These are phyloP conservation scores for Diaporthe sp. DNA, from an alignment of 2,329 filamentous ascomycete genomes.

Conservation along the genomic window DNA sequence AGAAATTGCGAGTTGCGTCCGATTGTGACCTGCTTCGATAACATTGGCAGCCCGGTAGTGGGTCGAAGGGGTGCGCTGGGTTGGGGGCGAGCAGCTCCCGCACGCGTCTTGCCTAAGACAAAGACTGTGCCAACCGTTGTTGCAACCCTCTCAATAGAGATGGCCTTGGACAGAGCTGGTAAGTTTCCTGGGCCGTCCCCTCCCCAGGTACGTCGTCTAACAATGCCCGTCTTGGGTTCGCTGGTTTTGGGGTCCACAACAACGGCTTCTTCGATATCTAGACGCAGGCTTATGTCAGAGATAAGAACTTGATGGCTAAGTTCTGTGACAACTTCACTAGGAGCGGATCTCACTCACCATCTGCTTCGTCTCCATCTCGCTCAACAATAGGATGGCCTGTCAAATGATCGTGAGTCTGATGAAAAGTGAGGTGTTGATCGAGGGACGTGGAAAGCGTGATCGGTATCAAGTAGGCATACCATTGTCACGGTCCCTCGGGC, in stretches of 20 bases:
- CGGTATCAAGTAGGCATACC: neutral
- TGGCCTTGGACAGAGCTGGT: conserved; percentile 42
- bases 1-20: conserved; percentile 62
- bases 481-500: conserved; percentile 36
- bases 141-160: conserved; percentile 42
- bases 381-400: conserved; percentile 24
- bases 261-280: conserved; percentile 10
- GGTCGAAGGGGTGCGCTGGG: neutral
- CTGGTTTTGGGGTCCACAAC: neutral
- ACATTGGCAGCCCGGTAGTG: conserved; percentile 32
- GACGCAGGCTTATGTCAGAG: neutral
- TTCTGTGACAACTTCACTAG: neutral
- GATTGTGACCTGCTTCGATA: conserved; percentile 57
- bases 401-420: neutral
- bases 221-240: neutral
- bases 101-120: conserved; percentile 20
- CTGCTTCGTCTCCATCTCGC: conserved; percentile 4
- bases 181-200: conserved; percentile 31
- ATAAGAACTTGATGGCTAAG: too few species aligned
- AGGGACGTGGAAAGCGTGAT: neutral
- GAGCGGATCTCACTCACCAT: neutral
- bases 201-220: conserved; percentile 22
- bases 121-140: conserved; percentile 51
- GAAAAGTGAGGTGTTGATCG: neutral
- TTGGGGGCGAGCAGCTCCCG: neutral